phyloP scores from a whole-genome alignment of 805 yeast species.

The Geotrichum ghanense region DNA sequence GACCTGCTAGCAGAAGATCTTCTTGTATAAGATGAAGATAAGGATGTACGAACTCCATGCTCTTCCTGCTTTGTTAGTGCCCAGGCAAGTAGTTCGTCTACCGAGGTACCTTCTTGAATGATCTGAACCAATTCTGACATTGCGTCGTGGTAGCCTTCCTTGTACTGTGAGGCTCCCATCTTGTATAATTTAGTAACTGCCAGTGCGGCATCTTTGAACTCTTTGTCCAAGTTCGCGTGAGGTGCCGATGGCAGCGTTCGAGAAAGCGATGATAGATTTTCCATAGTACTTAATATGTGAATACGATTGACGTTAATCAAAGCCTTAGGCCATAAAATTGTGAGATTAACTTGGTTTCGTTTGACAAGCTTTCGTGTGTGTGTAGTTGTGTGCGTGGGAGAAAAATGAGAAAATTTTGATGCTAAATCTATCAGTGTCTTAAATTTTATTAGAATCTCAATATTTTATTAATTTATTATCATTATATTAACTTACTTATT shows the following conservation, averaged over 20 bases:
- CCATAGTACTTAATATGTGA: too few relatives aligned
- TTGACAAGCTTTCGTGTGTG: too few relatives aligned
- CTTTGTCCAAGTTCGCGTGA: slow-evolving; percentile 4
- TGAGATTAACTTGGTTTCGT: too few relatives aligned
- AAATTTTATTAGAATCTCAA: too few relatives aligned
- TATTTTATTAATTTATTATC: too few relatives aligned
- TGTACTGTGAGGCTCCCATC: slow-evolving; percentile 14
- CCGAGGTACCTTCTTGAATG: slow-evolving; percentile 4
- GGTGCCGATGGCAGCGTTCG: not conserved
- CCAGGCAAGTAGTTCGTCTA: slow-evolving; percentile 14
- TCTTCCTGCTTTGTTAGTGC: slow-evolving; percentile 7
- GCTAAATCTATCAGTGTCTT: too few relatives aligned
- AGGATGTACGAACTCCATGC: not conserved
- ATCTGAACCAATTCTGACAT: slow-evolving; percentile 13
- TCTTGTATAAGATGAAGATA: too few relatives aligned
- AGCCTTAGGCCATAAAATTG: too few relatives aligned
- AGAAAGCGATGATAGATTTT: slow-evolving; percentile 13
- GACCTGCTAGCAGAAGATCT: not conserved
- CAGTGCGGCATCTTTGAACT: slow-evolving; percentile 20
- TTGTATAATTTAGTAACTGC: slow-evolving; percentile 21
- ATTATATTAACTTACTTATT: too few relatives aligned
- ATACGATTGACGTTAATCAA: too few relatives aligned
- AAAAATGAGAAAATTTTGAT: too few relatives aligned
- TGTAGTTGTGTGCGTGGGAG: too few relatives aligned
- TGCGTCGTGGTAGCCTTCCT: slow-evolving; percentile 17